phyloP scores from a whole-genome alignment of 257 asterid species.

The Nicotiana paniculata region DNA sequence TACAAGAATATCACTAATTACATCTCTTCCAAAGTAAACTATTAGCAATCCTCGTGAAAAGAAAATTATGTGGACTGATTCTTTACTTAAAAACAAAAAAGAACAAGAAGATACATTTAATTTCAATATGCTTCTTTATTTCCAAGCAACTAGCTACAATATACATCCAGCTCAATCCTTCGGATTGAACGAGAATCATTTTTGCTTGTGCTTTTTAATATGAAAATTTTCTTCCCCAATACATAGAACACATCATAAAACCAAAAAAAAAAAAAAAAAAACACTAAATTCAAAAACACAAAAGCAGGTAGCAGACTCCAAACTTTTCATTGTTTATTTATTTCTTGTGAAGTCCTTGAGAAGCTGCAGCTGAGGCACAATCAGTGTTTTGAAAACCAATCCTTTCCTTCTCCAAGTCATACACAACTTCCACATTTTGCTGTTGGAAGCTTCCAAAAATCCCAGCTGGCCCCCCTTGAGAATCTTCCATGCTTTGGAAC shows the following conservation, averaged over 20 bases:
- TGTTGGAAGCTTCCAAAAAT: constrained; percentile 71
- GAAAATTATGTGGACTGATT: too few relatives aligned
- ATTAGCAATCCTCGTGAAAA: not conserved
- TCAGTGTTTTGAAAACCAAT: constrained; percentile 56
- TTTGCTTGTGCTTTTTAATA: not conserved
- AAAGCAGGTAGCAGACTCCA: not conserved
- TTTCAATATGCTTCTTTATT: not conserved
- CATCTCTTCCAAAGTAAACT: not conserved
- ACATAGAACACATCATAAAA: not conserved
- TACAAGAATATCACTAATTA: not conserved
- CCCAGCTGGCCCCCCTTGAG: constrained; percentile 56
- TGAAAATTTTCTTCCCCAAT: not conserved
- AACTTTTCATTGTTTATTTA: not conserved
- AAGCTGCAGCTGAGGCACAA: constrained; percentile 44
- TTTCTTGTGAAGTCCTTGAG: constrained; percentile 31
- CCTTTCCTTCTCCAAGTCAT: constrained; percentile 64
- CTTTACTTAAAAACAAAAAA: not conserved
- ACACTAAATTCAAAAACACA: not conserved
- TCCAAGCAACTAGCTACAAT: not conserved
- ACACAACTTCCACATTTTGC: constrained; percentile 70
- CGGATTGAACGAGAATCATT: not conserved
- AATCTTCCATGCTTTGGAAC: constrained; percentile 52
- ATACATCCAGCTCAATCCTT: not conserved
- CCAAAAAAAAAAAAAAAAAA: not conserved
- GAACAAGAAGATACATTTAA: not conserved